A percentile compares a stretch with the other conserved stretches of the same genome.
Conservation (phyloP, 1,284 basidiomycete species). For the Puccinia polysora region DNA sequence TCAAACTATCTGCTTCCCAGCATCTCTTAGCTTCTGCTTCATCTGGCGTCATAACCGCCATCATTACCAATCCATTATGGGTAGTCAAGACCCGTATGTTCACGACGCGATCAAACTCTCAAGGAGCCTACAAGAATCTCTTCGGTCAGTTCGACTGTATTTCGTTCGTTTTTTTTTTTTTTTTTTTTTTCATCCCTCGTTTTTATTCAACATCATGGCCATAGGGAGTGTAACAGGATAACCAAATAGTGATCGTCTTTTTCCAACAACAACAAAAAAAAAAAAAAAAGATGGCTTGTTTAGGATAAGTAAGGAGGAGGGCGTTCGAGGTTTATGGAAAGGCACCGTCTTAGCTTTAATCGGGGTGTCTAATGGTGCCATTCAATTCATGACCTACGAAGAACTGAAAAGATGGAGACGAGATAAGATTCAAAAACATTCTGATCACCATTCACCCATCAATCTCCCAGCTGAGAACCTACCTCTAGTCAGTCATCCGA, state of each 20-base stretch:
- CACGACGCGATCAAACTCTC: constrained; percentile 66
- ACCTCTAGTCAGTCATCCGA: constrained; percentile 65
- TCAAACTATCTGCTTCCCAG: constrained; percentile 65
- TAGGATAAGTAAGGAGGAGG: constrained; percentile 61
- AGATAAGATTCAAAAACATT: constrained; percentile 68
- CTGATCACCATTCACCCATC: constrained; percentile 59
- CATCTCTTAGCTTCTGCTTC: constrained; percentile 83
- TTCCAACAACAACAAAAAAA: background rate
- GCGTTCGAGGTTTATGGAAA: constrained; percentile 73
- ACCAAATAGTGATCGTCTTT: too few species aligned
- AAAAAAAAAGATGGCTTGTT: constrained; percentile 69
- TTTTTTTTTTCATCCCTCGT: too few species aligned
- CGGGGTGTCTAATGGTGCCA: constrained; percentile 89
- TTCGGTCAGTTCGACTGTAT: constrained; percentile 61
- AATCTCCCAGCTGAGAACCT: constrained; percentile 63
- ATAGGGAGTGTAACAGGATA: too few species aligned
- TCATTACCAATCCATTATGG: constrained; percentile 98
- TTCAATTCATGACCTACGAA: constrained; percentile 96
- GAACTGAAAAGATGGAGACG: constrained; percentile 87
- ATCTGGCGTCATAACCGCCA: constrained; percentile 79
- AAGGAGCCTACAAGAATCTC: constrained; percentile 69
- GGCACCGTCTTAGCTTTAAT: constrained; percentile 84
- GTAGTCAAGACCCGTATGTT: constrained; percentile 98
- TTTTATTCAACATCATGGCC: too few species aligned
- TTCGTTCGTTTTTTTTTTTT: too few species aligned